These are phyloP conservation scores for Herpetomonas samuelpessoai DNA, from an alignment of 208 protist species.

Conservation along the genomic window DNA sequence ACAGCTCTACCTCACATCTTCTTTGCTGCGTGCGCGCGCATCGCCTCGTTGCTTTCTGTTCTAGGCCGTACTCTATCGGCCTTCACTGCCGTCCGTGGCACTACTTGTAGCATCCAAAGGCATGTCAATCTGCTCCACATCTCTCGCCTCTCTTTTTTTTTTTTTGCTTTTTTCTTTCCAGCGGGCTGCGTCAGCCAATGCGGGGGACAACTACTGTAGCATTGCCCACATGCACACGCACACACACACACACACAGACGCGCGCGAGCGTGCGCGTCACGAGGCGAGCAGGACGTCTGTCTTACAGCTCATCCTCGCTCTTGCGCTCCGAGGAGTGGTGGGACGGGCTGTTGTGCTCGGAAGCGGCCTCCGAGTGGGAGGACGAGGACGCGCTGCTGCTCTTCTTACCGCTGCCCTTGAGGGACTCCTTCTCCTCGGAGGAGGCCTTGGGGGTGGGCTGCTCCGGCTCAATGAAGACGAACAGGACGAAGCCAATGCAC, in stretches of 20 bases:
- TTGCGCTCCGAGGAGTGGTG: conserved; percentile 9
- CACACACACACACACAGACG: background rate
- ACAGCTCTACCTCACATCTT: no score
- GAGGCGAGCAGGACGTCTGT: background rate
- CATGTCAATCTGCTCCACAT: no score
- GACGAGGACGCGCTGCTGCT: conserved; percentile 8
- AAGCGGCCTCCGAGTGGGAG: conserved; percentile 7
- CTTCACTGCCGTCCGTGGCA: no score
- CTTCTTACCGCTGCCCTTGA: background rate
- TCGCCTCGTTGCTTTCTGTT: no score
- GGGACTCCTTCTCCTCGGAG: background rate
- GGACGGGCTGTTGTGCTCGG: background rate
- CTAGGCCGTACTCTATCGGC: no score
- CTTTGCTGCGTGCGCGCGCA: no score
- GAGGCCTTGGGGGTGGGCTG: conserved; percentile 1
- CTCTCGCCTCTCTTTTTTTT: no score
- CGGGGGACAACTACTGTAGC: no score
- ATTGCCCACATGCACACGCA: no score
- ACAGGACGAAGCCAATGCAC: conserved; percentile 35
- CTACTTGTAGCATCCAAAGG: no score
- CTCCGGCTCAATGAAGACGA: conserved; percentile 42
- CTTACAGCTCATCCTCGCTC: conserved; percentile 3
- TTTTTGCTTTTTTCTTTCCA: no score
- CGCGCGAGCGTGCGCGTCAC: background rate
- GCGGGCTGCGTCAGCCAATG: no score